These are phyloP conservation scores for Russula abietina DNA, from an alignment of 768 basidiomycete genomes.

Conservation along the genomic window DNA sequence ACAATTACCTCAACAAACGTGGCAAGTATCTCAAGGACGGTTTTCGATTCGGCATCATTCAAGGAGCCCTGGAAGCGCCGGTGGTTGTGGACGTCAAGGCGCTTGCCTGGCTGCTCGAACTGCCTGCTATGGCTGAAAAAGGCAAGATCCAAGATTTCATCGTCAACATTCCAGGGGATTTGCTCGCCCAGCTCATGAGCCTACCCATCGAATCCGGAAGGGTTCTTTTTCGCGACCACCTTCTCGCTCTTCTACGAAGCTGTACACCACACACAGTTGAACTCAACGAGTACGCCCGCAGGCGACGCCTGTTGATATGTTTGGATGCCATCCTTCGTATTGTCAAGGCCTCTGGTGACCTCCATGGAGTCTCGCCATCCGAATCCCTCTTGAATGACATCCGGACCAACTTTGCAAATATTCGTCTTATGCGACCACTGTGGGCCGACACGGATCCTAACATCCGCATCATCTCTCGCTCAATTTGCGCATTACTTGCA, in stretches of 20 bases:
- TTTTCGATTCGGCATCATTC: neutral
- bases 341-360: neutral
- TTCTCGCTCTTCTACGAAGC: constrained; percentile 12
- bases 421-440: neutral
- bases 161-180: neutral
- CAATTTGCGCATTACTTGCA: constrained; percentile 13
- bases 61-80: neutral
- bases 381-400: constrained; percentile 3
- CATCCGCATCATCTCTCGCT: constrained; percentile 5
- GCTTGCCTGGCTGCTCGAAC: constrained; percentile 6
- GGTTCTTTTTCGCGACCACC: neutral
- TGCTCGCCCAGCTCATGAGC: constrained; percentile 5
- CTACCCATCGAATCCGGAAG: neutral
- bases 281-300: constrained; percentile 9
- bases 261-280: neutral
- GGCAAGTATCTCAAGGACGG: neutral
- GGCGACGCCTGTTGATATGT: constrained; percentile 5
- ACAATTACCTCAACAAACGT: neutral
- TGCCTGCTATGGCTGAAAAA: constrained; percentile 4
- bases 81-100: neutral
- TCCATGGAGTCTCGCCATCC: neutral
- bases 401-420: constrained; percentile 10
- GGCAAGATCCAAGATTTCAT: constrained; percentile 10
- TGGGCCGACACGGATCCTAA: constrained; percentile 8
- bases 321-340: constrained; percentile 10